Conservation (phyloP, 176 grass and related monocot genomes). For the Elaeis guineensis region DNA sequence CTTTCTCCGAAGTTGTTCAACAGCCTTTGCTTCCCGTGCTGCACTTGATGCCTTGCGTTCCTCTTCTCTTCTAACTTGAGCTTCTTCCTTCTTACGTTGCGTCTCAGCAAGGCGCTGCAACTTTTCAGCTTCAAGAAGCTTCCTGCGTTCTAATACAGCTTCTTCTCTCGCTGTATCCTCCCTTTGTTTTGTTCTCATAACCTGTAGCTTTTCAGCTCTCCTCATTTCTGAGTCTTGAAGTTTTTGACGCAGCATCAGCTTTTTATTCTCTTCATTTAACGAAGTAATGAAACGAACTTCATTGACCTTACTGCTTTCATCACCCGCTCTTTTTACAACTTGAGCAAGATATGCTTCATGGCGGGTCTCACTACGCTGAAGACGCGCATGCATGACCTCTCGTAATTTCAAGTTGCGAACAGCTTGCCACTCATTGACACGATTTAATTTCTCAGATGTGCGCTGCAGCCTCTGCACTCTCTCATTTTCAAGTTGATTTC, state of each 20-base stretch:
- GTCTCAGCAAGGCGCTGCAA: conserved; percentile 92
- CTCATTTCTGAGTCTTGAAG: conserved; percentile 89
- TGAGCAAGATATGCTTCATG: conserved; percentile 93
- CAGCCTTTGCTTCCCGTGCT: conserved; percentile 76
- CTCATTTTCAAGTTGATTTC: conserved; percentile 96
- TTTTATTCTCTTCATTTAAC: conserved; percentile 96
- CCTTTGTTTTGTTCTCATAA: conserved; percentile 98
- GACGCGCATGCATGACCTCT: conserved; percentile 95
- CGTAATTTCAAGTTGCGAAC: conserved; percentile 82
- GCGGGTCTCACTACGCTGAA: conserved; percentile 83
- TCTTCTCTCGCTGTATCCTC: conserved; percentile 97
- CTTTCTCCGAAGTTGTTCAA: conserved; percentile 90
- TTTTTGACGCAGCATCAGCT: conserved; percentile 86
- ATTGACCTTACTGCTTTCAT: conserved; percentile 98
- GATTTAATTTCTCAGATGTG: conserved; percentile 93
- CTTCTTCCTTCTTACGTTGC: conserved; percentile 98
- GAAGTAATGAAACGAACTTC: conserved; percentile 99
- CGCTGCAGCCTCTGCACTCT: conserved; percentile 88
- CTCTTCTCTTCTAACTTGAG: conserved; percentile 93
- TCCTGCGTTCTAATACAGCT: conserved; percentile 90
- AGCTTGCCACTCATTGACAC: conserved; percentile 95
- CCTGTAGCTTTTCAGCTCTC: conserved; percentile 95
- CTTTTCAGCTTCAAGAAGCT: conserved; percentile 96
- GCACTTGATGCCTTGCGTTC: conserved; percentile 98
- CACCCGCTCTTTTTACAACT: conserved; percentile 87